Base-by-base conservation (phyloP, 345 rosid genomes). In the Populus tremula region DNA sequence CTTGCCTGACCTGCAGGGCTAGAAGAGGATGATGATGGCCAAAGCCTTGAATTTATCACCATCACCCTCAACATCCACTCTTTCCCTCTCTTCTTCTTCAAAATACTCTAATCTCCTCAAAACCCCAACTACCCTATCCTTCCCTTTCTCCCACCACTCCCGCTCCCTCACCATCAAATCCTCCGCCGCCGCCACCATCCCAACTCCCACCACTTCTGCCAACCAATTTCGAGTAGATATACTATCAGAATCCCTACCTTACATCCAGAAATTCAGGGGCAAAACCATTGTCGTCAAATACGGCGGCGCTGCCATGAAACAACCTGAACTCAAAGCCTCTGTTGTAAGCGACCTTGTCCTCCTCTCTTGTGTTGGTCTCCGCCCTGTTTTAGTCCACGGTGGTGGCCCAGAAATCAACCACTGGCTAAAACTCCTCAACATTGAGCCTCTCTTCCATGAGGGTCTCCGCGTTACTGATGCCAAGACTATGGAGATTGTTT, bases 281-380 rank as follows among this genome's bases (percentile, higher is more conserved):
- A 92, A 94, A 84, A 92, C 92, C 62, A 84, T 94, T 23, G 97
- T 94, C 8, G 97, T 94, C 85, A 94, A 94, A 85, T 92, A 92
- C 72, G 98, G 97, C 39, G 96, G 98, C 75, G 98, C 96, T 33
- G 99, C 99, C 83, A 93, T 96, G 99, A 93, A 90, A 63, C 86
- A 86, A 1, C 87, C 90, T 70, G 89, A 87, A 41, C 93, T 92
- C 41, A 90, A 86, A 79, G 88, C 93, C 41, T 90, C 93, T 18
- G 94, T 94, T 27, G 87, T 91, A 0, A 87, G 86, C 75, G 96
- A 94, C 72, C 91, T 90, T 45, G 98, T 94, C 36, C 92, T 94
- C 74, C 91, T 94, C 71, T 76, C 97, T 20, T 93, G 90, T 76
- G 94, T 94, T 0, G 98, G 97, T 63, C 96, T 94, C 82, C 94